Percentiles rank a stretch among this genome's conserved stretches.
Evolutionary conservation across 345 rosid genomes (phyloP).

Genomic region (Sonneratia alba): DNA sequence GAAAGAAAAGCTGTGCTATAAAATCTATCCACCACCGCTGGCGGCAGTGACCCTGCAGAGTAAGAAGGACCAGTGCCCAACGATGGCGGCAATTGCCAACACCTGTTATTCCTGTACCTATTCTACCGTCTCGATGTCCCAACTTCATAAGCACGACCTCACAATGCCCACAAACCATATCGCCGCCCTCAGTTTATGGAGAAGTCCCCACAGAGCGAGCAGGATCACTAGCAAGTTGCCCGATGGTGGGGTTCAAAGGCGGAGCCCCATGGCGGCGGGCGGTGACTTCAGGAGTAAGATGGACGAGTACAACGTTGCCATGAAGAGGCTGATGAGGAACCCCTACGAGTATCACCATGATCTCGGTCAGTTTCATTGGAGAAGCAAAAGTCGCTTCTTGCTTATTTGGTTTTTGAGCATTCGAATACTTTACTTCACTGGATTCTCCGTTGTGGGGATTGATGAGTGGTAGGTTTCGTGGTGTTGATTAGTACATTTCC

Average conservation of each 20-base stretch:
- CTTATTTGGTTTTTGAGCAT: not conserved
- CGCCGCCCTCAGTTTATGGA: not conserved
- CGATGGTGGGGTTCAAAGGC: conserved; percentile 22
- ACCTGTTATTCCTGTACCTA: conserved; percentile 13
- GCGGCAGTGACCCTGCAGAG: not conserved
- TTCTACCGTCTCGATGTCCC: conserved; percentile 15
- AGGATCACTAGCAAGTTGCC: conserved; percentile 34
- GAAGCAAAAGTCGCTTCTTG: not conserved
- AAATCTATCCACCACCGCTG: not conserved
- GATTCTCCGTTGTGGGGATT: not conserved
- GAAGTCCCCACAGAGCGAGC: conserved; percentile 15
- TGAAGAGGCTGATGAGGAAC: conserved; percentile 86
- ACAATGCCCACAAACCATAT: not conserved
- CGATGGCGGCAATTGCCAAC: conserved; percentile 27
- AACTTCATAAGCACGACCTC: conserved; percentile 13
- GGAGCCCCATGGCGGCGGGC: conserved; percentile 4
- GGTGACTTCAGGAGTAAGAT: conserved; percentile 35
- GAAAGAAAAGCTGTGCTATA: not conserved
- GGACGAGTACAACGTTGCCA: conserved; percentile 71
- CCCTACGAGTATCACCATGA: conserved; percentile 94
- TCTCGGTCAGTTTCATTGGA: conserved; percentile 36
- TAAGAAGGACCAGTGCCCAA: not conserved
- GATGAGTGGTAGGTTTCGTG: not conserved
- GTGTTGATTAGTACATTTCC: not conserved
- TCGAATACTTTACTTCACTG: too few species aligned